Base-by-base conservation (phyloP, 2,329 filamentous ascomycete species). In the Calonectria pseudoturangicola region DNA sequence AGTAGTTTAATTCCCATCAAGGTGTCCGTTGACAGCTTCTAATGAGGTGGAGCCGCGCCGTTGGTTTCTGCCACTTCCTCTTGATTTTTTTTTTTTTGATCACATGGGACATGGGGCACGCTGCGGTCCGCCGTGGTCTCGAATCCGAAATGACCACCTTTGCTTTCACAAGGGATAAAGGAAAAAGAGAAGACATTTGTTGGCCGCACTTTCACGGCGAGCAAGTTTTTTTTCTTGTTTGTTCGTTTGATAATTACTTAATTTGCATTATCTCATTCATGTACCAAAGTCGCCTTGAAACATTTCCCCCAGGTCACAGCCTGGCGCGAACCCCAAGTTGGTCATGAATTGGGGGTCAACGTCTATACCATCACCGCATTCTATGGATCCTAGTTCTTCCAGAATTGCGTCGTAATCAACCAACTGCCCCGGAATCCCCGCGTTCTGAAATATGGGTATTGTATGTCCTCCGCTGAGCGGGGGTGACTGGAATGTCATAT, bases 331-430 rank as follows among this genome's bases (percentile, higher is more conserved):
- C 0, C 92, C 92, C 25, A 93, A 84, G 76, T 93, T 93, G 54
- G 90, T 87, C 91, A 93, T 92, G 77, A 93, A 93, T 74, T 92
- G 89, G 2, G 89, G 86, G 74, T 92, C 90, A 15, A 87, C 86
- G 30, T 90, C 88, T 54, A 89, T 82, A 43, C 85, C 83, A 66
- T 89, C 87, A 0, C 84, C 83, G 74, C 85, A 87, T 71, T 89
- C 87, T 48, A 88, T 86, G n/a, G 87, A 87, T 21, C 86, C 86
- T 33, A 90, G 83, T 67, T 89, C 88, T 66, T 89, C 87, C 54
- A 89, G 79, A n/a, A 89, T 85, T 3, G 87, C 86, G 64, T 89
- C 88, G 75, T 89, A 88, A 72, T 89, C 88, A 5, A 88, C 71
- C 25, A 79, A 60, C 66, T 80, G 77, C 48, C 69, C 77, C 43